These are phyloP conservation scores for Shiraia bambusicola DNA, from an alignment of 2,329 filamentous ascomycete species.

Conservation along the genomic window DNA sequence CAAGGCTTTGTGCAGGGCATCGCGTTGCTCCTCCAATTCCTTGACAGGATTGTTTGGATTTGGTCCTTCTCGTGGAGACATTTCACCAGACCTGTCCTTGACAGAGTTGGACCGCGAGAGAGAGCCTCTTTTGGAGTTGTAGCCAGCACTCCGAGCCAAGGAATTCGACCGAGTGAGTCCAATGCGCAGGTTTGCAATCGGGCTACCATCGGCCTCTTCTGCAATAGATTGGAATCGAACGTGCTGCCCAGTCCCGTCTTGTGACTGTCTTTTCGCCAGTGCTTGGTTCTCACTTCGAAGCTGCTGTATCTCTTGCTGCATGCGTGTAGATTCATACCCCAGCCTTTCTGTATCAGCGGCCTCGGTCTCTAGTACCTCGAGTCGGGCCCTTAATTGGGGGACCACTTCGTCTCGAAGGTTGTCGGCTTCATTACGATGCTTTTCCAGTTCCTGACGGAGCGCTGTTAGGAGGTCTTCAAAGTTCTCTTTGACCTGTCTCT, in stretches of 20 bases:
- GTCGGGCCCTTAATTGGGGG: slow-evolving; percentile 71
- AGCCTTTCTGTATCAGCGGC: slow-evolving; percentile 71
- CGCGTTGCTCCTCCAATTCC: slow-evolving; percentile 89
- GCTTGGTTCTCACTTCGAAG: slow-evolving; percentile 68
- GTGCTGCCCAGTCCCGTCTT: slow-evolving; percentile 46
- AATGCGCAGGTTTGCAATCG: slow-evolving; percentile 38
- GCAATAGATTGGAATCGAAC: slow-evolving; percentile 61
- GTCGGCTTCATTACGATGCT: slow-evolving; percentile 83
- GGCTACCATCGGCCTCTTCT: slow-evolving; percentile 55
- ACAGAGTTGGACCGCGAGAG: slow-evolving; percentile 55
- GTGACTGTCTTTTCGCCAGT: slow-evolving; percentile 53
- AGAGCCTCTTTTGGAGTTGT: slow-evolving; percentile 45
- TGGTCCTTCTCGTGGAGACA: slow-evolving; percentile 60
- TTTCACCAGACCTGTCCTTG: slow-evolving; percentile 38
- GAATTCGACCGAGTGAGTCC: slow-evolving; percentile 68
- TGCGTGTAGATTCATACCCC: slow-evolving; percentile 76
- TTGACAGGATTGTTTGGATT: slow-evolving; percentile 59
- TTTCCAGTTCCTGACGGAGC: slow-evolving; percentile 78
- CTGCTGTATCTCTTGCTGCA: slow-evolving; percentile 72
- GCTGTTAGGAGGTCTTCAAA: slow-evolving; percentile 89
- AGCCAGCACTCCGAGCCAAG: slow-evolving; percentile 56
- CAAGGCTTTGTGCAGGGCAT: slow-evolving; percentile 85
- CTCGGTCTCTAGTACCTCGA: slow-evolving; percentile 77
- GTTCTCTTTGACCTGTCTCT: slow-evolving; percentile 84
- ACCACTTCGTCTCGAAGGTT: slow-evolving; percentile 87